Evolutionary conservation across 2,329 filamentous ascomycete species (phyloP), one percentile per base, ranked within the genome.

Genomic region (Sphaerostilbella broomeana): DNA sequence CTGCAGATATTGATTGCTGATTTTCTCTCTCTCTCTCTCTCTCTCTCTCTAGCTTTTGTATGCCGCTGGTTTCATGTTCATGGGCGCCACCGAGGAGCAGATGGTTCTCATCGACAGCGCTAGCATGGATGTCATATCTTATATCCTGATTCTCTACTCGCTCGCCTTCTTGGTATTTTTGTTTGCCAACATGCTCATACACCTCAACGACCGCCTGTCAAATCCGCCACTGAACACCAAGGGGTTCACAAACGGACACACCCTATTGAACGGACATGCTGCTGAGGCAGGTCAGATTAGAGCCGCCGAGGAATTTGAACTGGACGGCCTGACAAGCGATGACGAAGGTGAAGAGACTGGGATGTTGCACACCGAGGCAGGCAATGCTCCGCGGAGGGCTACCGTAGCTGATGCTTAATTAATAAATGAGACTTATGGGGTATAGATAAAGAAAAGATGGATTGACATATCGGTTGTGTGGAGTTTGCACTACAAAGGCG

Each of bases 61-160:
- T 55, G 88, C 89, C 5, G 84, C 89, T 4, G 92, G 92, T 2
- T 95, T 97, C 65, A 73, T 98, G 27, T 98, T 98, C 67, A 94
- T 97, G 88, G 85, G 87, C 21, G 90, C 92, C 12, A 97, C 88
- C 1, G 92, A 97, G 60, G 89, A 98, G 65, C 92, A 97, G 63
- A 95, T 97, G 86, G 56, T 70, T 16, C 69, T 95, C 2, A 70
- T 97, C 5, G 73, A 77, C 27, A 69, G 77, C 26, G 83, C 85
- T 0, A 73, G 80, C 43, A 80, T 97, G 53, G 88, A 88, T 18
- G 87, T 94, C 55, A 86, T 97, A 28, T 83, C 89, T 5, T 98
- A 97, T 60, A 79, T 97, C 27, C 73, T 98, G 18, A 89, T 97
- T 38, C 68, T 95, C 8, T 97, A 84, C 71, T 94, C 86, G 53